These are phyloP conservation scores for Gracilaria domingensis DNA, from an alignment of 23 red algal genomes.

Conservation along the genomic window DNA sequence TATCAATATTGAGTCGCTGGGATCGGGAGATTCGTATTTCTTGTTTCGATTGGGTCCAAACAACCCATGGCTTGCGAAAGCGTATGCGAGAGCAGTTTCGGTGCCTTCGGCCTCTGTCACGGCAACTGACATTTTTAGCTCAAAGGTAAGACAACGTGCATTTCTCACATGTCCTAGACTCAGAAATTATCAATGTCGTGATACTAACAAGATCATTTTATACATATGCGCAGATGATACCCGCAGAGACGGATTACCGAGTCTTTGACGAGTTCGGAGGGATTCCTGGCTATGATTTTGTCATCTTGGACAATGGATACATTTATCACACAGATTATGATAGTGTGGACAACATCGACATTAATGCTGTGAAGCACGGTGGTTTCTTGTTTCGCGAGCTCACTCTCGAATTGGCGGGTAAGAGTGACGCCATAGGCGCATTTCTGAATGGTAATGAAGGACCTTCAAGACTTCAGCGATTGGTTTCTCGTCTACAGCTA, in stretches of 20 bases:
- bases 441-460: not conserved
- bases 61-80: conserved; percentile 84
- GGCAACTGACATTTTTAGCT: conserved; percentile 80
- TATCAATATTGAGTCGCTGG: conserved; percentile 94
- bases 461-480: not conserved
- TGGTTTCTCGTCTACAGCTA: not conserved
- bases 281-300: conserved; percentile 91
- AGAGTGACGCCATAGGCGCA: conserved; percentile 69
- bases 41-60: conserved; percentile 88
- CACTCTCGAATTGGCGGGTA: conserved; percentile 64
- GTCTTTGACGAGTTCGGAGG: conserved; percentile 80
- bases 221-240: conserved; percentile 57
- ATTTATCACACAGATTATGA: conserved; percentile 94
- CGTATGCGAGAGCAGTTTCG: conserved; percentile 80
- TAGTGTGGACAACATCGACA: conserved; percentile 58
- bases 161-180: not conserved
- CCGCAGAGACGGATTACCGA: conserved; percentile 95
- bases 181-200: not conserved
- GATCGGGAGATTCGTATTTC: conserved; percentile 75
- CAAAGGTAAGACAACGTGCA: conserved; percentile 35
- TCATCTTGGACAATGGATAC: conserved; percentile 81
- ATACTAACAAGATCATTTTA: not conserved
- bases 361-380: conserved; percentile 64
- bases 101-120: conserved; percentile 72
- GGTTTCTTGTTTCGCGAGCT: conserved; percentile 66